These are phyloP conservation scores for Lentithecium fluviatile DNA, from an alignment of 495 filamentous ascomycete species.

Conservation along the genomic window DNA sequence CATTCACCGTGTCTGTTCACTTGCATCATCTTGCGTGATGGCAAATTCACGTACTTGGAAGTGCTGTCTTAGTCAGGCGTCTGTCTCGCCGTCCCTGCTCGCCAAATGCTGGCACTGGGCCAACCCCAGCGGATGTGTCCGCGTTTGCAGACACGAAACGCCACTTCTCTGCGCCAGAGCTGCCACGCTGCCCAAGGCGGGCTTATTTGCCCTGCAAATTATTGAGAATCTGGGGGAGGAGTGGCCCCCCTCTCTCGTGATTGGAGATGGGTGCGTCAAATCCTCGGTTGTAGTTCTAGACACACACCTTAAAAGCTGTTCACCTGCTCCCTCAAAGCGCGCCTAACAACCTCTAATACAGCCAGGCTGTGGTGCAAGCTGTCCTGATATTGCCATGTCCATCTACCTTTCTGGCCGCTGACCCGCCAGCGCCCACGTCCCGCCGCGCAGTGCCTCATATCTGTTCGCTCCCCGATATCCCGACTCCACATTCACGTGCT, in stretches of 20 bases:
- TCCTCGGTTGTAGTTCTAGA: constrained; percentile 19
- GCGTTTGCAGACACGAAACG: neutral
- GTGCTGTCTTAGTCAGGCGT: too few species aligned
- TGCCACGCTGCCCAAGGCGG: constrained; percentile 7
- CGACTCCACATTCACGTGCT: constrained; percentile 28
- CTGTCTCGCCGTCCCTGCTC: too few species aligned
- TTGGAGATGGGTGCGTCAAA: constrained; percentile 5
- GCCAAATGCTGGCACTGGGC: neutral
- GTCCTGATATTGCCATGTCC: neutral
- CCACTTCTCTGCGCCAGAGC: constrained; percentile 4
- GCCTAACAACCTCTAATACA: constrained; percentile 2
- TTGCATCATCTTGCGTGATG: too few species aligned
- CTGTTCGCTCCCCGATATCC: constrained; percentile 27
- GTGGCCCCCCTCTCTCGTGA: constrained; percentile 1
- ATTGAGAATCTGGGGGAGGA: constrained; percentile 4
- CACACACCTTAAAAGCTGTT: constrained; percentile 16
- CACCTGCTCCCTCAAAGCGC: constrained; percentile 18
- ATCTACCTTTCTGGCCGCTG: constrained; percentile 3
- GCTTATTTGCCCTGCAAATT: constrained; percentile 13
- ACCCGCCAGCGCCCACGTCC: constrained; percentile 10
- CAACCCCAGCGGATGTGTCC: neutral
- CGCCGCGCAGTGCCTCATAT: constrained; percentile 11
- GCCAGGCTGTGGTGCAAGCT: neutral
- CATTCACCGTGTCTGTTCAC: too few species aligned
- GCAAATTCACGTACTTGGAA: too few species aligned